Percentiles rank a stretch among this genome's conserved stretches.
These are phyloP conservation scores for Cyamopsis tetragonoloba DNA, from an alignment of 306 rosid genomes.

Conservation along the genomic window DNA sequence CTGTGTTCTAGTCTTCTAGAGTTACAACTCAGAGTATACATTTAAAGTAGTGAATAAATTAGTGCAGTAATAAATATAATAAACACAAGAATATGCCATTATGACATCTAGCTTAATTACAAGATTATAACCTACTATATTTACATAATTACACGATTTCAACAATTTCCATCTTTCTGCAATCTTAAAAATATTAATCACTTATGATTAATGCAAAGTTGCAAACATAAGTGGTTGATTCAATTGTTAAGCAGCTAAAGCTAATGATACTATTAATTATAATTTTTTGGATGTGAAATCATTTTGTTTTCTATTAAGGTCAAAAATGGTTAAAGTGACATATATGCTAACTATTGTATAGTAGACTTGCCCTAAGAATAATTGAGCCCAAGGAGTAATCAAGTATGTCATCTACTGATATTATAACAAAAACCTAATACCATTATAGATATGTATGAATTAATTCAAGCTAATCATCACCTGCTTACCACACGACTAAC, in stretches of 20 bases:
- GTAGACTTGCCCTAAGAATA: background rate
- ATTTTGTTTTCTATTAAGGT: too few relatives aligned
- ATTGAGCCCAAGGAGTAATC: background rate
- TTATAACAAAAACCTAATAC: constrained; percentile 16
- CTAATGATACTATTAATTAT: background rate
- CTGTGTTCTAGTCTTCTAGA: too few relatives aligned
- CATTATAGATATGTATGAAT: constrained; percentile 1
- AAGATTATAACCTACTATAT: too few relatives aligned
- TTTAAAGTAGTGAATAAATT: too few relatives aligned
- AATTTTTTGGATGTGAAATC: too few relatives aligned
- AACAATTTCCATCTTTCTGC: background rate
- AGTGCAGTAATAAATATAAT: too few relatives aligned
- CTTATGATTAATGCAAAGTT: background rate
- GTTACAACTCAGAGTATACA: too few relatives aligned
- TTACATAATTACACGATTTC: too few relatives aligned
- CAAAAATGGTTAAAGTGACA: too few relatives aligned
- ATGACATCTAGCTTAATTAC: too few relatives aligned
- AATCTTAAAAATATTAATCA: background rate
- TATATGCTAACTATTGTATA: too few relatives aligned
- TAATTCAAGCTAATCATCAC: constrained; percentile 39
- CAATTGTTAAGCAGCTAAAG: background rate
- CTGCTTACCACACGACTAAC: constrained; percentile 85
- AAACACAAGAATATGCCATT: too few relatives aligned
- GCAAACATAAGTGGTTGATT: background rate
- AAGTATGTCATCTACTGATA: background rate